Evolutionary conservation across 2,329 filamentous ascomycete species (phyloP).

Genomic region (Didymosphaeria variabile): DNA sequence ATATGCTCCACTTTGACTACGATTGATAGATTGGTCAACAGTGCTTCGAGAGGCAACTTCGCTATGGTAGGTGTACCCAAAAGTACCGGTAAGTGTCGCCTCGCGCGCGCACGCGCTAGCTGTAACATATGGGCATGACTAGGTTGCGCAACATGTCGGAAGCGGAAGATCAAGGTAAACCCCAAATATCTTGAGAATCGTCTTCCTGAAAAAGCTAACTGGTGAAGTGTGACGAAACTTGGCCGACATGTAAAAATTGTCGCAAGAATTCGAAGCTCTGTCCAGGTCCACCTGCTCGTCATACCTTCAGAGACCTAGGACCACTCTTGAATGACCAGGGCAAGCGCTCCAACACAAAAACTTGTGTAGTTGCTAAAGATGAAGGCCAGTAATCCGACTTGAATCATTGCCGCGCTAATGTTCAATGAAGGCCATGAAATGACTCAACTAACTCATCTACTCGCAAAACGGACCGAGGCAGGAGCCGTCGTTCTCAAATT

Average conservation of each 20-base stretch:
- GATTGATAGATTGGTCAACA: background rate
- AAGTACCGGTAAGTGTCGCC: constrained; percentile 31
- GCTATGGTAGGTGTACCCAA: constrained; percentile 47
- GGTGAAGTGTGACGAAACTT: constrained; percentile 43
- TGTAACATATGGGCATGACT: background rate
- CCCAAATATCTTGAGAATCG: background rate
- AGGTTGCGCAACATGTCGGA: constrained; percentile 42
- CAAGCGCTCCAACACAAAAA: background rate
- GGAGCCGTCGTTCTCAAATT: constrained; percentile 43
- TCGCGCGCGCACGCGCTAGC: background rate
- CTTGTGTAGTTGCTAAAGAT: background rate
- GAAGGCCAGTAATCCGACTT: background rate
- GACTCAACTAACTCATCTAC: constrained; percentile 33
- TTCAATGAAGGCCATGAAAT: constrained; percentile 21
- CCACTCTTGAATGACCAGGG: constrained; percentile 25
- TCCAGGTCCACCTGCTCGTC: constrained; percentile 44
- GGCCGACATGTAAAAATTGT: constrained; percentile 46
- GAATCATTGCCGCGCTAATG: constrained; percentile 10
- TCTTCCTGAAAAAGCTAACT: too few species aligned
- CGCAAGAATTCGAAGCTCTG: constrained; percentile 46
- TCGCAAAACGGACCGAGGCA: constrained; percentile 36
- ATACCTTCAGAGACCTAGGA: constrained; percentile 44
- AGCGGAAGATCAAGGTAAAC: constrained; percentile 43
- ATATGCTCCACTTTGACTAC: background rate
- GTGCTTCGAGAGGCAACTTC: background rate